Conservation (phyloP, 495 filamentous ascomycete genomes). For the Podospora didyma region DNA sequence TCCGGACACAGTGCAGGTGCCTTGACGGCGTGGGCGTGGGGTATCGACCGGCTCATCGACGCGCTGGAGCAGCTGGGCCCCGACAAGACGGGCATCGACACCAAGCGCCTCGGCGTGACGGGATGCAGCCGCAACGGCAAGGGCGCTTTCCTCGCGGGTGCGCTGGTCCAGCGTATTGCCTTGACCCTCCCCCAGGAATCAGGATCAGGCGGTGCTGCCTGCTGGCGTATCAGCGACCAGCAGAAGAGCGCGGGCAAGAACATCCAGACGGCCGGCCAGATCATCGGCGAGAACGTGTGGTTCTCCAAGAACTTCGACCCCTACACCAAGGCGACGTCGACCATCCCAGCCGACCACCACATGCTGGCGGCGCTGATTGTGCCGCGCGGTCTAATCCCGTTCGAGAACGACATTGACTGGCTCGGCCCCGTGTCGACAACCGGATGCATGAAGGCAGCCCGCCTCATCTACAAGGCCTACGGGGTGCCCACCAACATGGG, state of each 20-base stretch:
- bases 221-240: slow-evolving; percentile 50
- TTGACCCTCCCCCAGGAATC: slow-evolving; percentile 54
- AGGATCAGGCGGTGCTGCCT: slow-evolving; percentile 49
- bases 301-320: slow-evolving; percentile 43
- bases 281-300: slow-evolving; percentile 52
- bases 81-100: slow-evolving; percentile 43
- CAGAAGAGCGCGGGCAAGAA: slow-evolving; percentile 45
- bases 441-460: slow-evolving; percentile 52
- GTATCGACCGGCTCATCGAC: slow-evolving; percentile 50
- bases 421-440: slow-evolving; percentile 48
- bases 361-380: slow-evolving; percentile 44
- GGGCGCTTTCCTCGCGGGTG: slow-evolving; percentile 49
- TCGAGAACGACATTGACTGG: slow-evolving; percentile 57
- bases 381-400: slow-evolving; percentile 43
- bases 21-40: slow-evolving; percentile 52
- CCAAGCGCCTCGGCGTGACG: slow-evolving; percentile 45
- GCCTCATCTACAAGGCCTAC: slow-evolving; percentile 47
- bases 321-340: slow-evolving; percentile 30
- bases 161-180: slow-evolving; percentile 48
- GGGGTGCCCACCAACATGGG: slow-evolving; percentile 51
- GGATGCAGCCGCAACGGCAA: slow-evolving; percentile 55
- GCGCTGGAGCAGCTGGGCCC: slow-evolving; percentile 45
- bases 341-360: slow-evolving; percentile 50
- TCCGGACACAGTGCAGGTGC: slow-evolving; percentile 46
- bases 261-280: slow-evolving; percentile 51